Base-by-base conservation (phyloP, 2,329 filamentous ascomycete species). In the Claviceps purpurea region DNA sequence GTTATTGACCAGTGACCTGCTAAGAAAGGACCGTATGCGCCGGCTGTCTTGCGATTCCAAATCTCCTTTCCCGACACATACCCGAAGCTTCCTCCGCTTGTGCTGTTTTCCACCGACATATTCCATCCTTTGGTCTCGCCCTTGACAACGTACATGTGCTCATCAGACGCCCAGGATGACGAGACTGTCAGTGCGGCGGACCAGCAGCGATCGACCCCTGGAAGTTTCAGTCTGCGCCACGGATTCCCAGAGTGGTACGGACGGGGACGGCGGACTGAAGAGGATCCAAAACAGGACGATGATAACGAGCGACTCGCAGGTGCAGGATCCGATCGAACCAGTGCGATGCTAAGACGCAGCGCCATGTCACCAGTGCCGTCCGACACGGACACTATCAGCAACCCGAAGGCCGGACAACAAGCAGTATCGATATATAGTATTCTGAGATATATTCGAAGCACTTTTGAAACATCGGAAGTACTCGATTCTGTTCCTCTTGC, bases 41-140 rank as follows among this genome's bases (percentile, higher is more conserved):
- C 87, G 54, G 87, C 89, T 47, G 79, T 96, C 60, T 78, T 97
- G 56, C 86, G 90, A 61, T 95, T 97, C 69, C 84, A 93, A 59
- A 85, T 97, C 57, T 84, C 84, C 24, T 97, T 97, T 61, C 87
- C 90, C 39, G 75, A 85, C 55, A 76, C 78, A 41, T 96, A 94
- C 65, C 91, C 91, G 13, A 71, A 76, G 50, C 71, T 87, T 20
- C 87, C 91, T 49, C 93, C 93, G 10, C 74, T 90, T 18, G 81
- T 98, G 58, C 91, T 85, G 51, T 95, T 98, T 68, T 79, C 82
- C 46, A 94, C 88, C 59, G 91, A 97, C 65, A 85, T 97, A 59
- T 98, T 97, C 67, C 91, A 98, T 65, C 91, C 91, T 18, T 76
- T 98, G 43, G 84, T 97, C 58, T 89, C 90, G 7, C 90, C 93